Evolutionary conservation across 345 rosid species (phyloP), one percentile per base, ranked within the genome.

Genomic region (Angophora floribunda): DNA sequence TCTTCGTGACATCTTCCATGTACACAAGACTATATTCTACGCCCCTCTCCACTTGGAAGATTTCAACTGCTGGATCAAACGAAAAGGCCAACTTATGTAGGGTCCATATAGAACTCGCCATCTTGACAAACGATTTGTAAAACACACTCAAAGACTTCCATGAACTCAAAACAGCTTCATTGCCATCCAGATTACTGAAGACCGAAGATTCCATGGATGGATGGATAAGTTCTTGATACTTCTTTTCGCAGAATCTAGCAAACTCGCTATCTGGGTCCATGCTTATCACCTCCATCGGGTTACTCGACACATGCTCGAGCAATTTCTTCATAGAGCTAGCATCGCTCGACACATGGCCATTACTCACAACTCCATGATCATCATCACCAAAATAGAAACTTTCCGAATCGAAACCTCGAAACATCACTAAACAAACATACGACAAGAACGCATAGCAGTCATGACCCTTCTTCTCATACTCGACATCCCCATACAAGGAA

Each of bases 201-300:
- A 97, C 95, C 0, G 98, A 96, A 5, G 98, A 95, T 79, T 94
- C 99, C 97, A 98, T 96, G n/a, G 96, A 93, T 0, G 96, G 98
- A 24, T 95, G 97, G 88, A 98, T 93, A 79, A 98, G 98, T 79
- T 96, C 97, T 87, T 95, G 97, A 88, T 98, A 97, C 94, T 97
- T 98, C 90, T 91, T 94, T 82, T 97, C 98, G 84, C 98, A 98
- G 92, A 98, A 98, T 85, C 93, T 95, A 5, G 98, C 93, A 89
- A 94, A 97, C 7, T 92, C 96, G 89, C 96, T 94, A 9, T 90
- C 92, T 24, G 91, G 95, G 87, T 96, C 92, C 91, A 90, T 94
- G n/a, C 95, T 94, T 45, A 98, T 88, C 89, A 97, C 90, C 90
- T 98, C 99, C 95, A 95, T 91, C 1, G 99, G 98, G 89, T 93